Percentiles rank a stretch among this genome's conserved stretches.
These are phyloP conservation scores for Penstemon barbatus DNA, from an alignment of 257 asterid genomes.

Conservation along the genomic window DNA sequence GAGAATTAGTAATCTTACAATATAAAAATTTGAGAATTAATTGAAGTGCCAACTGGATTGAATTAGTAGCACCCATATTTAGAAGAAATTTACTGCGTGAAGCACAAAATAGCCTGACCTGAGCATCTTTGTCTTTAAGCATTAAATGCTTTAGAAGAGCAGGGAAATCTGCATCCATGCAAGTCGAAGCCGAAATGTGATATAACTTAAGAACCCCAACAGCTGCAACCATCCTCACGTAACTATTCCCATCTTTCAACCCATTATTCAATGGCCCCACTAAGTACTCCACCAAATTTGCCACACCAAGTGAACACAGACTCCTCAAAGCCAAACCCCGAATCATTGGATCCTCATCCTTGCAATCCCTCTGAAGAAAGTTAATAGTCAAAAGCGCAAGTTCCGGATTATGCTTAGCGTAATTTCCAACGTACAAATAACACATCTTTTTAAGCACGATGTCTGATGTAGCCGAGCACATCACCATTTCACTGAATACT, in stretches of 20 bases:
- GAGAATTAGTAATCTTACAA: background rate
- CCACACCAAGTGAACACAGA: conserved; percentile 93
- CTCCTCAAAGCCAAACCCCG: conserved; percentile 98
- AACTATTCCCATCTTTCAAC: conserved; percentile 85
- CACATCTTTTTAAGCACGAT: conserved; percentile 98
- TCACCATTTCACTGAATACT: conserved; percentile 97
- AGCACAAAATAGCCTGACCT: conserved; percentile 47
- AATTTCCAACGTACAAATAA: conserved; percentile 91
- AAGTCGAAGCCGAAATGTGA: conserved; percentile 80
- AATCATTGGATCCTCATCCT: conserved; percentile 99
- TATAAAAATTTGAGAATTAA: conserved; percentile 15
- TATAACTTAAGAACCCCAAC: conserved; percentile 90
- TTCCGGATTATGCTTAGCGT: conserved; percentile 94
- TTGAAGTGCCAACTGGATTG: too few relatives aligned
- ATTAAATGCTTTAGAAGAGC: conserved; percentile 78
- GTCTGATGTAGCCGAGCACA: conserved; percentile 98
- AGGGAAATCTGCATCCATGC: conserved; percentile 94
- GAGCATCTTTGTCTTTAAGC: conserved; percentile 94
- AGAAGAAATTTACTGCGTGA: conserved; percentile 17
- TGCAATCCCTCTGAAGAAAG: conserved; percentile 96
- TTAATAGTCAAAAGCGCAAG: conserved; percentile 93
- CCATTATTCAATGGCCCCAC: conserved; percentile 91
- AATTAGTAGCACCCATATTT: background rate
- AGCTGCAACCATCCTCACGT: conserved; percentile 87
- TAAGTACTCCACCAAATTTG: conserved; percentile 95